Evolutionary conservation across 164 flowering plant genomes (phyloP), one percentile per base, ranked within the genome.

Genomic region (Chimonanthus praecox): DNA sequence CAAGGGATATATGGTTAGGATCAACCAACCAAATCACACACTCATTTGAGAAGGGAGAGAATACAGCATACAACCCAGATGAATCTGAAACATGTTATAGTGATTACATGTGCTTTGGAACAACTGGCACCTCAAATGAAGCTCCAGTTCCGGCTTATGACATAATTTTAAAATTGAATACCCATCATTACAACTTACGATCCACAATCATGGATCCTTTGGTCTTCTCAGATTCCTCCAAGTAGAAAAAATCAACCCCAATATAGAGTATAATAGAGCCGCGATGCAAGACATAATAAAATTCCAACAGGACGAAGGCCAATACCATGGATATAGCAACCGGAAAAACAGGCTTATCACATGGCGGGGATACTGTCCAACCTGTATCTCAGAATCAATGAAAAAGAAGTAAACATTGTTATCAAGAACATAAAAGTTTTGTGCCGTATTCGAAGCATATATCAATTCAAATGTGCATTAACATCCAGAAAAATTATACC

Each of bases 251-350:
- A 94, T 63, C 67, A 86, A 66, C 73, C 85, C 68, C 76, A 88
- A 18, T 8, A 94, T 15, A 45, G 94, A 83, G 81, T 81, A 84
- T 0, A 91, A 47, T 46, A 94, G 51, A 1, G 96, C 87, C 51
- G 68, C 80, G 50, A 84, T 71, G 82, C 94, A 89, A 5, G 91
- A 80, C 1, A 83, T 44, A 45, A 89, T 49, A 70, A 95, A 95
- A 84, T 93, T 89, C 98, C 99, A 95, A 84, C 94, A 93, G 15
- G 99, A 95, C 0, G 94, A 95, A 6, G 99, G 99, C 99, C 98
- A 95, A 74, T 88, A 95, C 97, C 99, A 95, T 13, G 98, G 99
- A 80, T 95, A 95, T 3, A 93, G 82, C 81, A 95, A 76, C 70
- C 98, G 83, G 79, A 93, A 95, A 75, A 92, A 93, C 70, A 92